Evolutionary conservation across 2,329 filamentous ascomycete species (phyloP).

Genomic region (Colletotrichum lentis): DNA sequence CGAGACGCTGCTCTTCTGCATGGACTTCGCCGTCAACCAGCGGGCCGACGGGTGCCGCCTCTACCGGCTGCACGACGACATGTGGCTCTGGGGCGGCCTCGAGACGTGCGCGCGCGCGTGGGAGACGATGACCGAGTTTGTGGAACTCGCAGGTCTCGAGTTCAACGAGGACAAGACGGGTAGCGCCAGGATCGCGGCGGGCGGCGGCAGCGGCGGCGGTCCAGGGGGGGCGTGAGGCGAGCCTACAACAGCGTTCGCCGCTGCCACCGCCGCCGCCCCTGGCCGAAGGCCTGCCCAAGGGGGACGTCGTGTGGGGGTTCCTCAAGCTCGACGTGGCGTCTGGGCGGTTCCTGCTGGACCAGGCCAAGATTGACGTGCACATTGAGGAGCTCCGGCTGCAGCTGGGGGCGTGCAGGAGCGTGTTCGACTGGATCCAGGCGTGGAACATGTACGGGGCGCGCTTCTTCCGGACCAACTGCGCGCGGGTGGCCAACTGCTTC

Average conservation of each 20-base stretch:
- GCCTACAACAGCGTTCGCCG: neutral
- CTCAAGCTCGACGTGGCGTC: conserved; percentile 58
- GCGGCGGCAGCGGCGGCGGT: conserved; percentile 16
- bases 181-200: conserved; percentile 51
- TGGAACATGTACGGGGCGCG: conserved; percentile 66
- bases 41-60: conserved; percentile 59
- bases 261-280: neutral
- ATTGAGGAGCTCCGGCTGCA: conserved; percentile 64
- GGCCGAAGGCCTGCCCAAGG: conserved; percentile 53
- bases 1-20: conserved; percentile 66
- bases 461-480: conserved; percentile 68
- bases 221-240: neutral
- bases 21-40: conserved; percentile 69
- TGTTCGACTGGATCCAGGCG: conserved; percentile 67
- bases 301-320: conserved; percentile 67
- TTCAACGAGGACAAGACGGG: conserved; percentile 68
- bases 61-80: conserved; percentile 69
- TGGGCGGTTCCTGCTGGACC: conserved; percentile 64
- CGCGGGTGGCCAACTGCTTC: conserved; percentile 62
- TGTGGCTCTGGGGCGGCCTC: conserved; percentile 69
- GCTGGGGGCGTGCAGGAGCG: conserved; percentile 59
- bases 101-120: conserved; percentile 59
- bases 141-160: conserved; percentile 59
- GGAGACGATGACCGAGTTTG: conserved; percentile 60
- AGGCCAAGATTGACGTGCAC: conserved; percentile 62